Percentiles rank a stretch among this genome's conserved stretches.
phyloP scores from a whole-genome alignment of 306 rosid species.

The Echinosophora koreensis region DNA sequence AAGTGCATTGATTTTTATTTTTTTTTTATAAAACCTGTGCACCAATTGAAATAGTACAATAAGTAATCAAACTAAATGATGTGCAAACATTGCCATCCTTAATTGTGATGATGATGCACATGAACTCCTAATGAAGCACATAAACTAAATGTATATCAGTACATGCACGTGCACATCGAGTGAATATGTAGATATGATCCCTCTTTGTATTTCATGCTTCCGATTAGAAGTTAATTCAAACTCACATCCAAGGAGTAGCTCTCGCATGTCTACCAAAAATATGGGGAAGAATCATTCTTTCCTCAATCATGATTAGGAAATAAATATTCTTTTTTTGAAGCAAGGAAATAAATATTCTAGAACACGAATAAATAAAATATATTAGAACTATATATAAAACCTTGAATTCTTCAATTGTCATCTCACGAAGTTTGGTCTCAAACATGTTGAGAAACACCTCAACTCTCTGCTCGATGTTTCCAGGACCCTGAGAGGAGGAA shows the following conservation, averaged over 20 bases:
- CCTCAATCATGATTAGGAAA: constrained; percentile 34
- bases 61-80: constrained; percentile 1
- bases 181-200: constrained; percentile 9
- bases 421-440: constrained; percentile 75
- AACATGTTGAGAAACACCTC: constrained; percentile 83
- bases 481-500: constrained; percentile 73
- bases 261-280: neutral
- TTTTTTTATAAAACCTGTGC: neutral
- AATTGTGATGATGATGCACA: neutral
- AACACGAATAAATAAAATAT: constrained; percentile 28
- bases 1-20: too few relatives aligned
- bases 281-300: constrained; percentile 31
- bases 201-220: constrained; percentile 2
- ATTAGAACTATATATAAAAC: constrained; percentile 52
- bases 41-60: neutral
- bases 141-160: neutral
- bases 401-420: constrained; percentile 90
- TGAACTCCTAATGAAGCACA: neutral
- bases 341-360: constrained; percentile 30
- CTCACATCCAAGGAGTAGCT: constrained; percentile 16
- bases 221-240: constrained; percentile 22
- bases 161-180: constrained; percentile 9
- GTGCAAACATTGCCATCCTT: neutral
- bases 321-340: neutral
- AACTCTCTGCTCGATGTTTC: constrained; percentile 77